A percentile compares a stretch with the other conserved stretches of the same genome.
phyloP scores from a whole-genome alignment of 495 filamentous ascomycete species.

The Neurospora hispaniola region DNA sequence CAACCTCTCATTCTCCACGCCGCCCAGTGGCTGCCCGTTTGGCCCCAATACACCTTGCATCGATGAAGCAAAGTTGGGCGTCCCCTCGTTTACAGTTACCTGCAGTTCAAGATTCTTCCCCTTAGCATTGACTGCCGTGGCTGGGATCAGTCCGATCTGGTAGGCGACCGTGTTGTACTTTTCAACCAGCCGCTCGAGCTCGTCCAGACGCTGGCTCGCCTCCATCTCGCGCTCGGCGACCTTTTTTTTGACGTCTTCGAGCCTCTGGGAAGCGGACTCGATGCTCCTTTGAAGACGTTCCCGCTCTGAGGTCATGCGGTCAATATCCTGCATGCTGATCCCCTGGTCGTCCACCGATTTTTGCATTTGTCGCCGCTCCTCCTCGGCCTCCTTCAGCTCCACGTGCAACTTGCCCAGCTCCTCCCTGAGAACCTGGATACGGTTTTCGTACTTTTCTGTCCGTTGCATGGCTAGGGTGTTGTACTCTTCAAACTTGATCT shows the following conservation, averaged over 20 bases:
- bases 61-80: constrained; percentile 59
- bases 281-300: constrained; percentile 82
- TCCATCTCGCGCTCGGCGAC: constrained; percentile 77
- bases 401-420: constrained; percentile 67
- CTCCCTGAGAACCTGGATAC: constrained; percentile 64
- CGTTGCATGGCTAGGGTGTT: constrained; percentile 69
- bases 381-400: constrained; percentile 70
- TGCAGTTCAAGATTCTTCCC: constrained; percentile 73
- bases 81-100: constrained; percentile 52
- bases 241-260: constrained; percentile 74
- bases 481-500: constrained; percentile 84
- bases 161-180: constrained; percentile 90
- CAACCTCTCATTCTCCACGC: constrained; percentile 48
- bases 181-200: constrained; percentile 75
- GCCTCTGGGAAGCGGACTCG: constrained; percentile 56
- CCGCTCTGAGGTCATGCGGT: constrained; percentile 92
- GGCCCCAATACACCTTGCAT: background rate
- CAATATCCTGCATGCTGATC: constrained; percentile 92
- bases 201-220: constrained; percentile 72
- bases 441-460: constrained; percentile 69
- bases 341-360: constrained; percentile 81
- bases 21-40: constrained; percentile 43
- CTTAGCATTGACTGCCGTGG: constrained; percentile 73
- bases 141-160: constrained; percentile 80
- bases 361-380: constrained; percentile 69